Evolutionary conservation across 2,329 filamentous ascomycete species (phyloP).

Genomic region (Colletotrichum graminicola): DNA sequence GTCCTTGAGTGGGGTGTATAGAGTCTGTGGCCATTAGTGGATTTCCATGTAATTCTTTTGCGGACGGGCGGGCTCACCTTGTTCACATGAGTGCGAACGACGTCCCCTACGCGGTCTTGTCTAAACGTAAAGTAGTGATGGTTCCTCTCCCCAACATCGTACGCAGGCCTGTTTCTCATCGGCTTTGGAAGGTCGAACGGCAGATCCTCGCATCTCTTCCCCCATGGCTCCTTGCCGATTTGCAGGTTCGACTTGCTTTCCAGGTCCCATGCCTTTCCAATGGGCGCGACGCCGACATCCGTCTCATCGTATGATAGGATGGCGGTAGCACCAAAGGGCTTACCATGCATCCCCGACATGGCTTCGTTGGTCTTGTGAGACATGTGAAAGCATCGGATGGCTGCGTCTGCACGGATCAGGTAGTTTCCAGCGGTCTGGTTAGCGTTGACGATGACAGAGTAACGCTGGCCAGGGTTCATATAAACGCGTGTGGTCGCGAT

Average conservation of each 20-base stretch:
- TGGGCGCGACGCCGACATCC: conserved; percentile 23
- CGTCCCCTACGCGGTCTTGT: conserved; percentile 29
- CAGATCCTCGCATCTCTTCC: conserved; percentile 38
- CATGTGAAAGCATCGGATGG: conserved; percentile 39
- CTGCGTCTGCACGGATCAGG: conserved; percentile 50
- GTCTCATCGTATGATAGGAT: conserved; percentile 42
- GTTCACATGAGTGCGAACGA: conserved; percentile 34
- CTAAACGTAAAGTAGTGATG: conserved; percentile 39
- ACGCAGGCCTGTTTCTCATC: conserved; percentile 39
- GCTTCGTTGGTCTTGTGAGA: conserved; percentile 32
- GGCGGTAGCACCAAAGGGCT: conserved; percentile 39
- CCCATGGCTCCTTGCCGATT: conserved; percentile 37
- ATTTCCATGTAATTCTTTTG: background rate
- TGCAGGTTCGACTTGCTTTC: conserved; percentile 20
- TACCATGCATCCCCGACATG: conserved; percentile 29
- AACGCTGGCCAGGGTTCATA: conserved; percentile 56
- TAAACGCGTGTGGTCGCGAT: conserved; percentile 51
- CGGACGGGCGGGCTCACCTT: background rate
- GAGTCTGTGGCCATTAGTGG: conserved; percentile 22
- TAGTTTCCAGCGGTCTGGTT: conserved; percentile 51
- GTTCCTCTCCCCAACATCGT: conserved; percentile 42
- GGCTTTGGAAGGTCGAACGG: conserved; percentile 44
- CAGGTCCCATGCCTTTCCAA: conserved; percentile 42
- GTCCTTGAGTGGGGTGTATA: conserved; percentile 40
- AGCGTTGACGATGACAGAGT: conserved; percentile 52